Conservation (phyloP, 2,329 filamentous ascomycete species). For the Curvularia sp. region DNA sequence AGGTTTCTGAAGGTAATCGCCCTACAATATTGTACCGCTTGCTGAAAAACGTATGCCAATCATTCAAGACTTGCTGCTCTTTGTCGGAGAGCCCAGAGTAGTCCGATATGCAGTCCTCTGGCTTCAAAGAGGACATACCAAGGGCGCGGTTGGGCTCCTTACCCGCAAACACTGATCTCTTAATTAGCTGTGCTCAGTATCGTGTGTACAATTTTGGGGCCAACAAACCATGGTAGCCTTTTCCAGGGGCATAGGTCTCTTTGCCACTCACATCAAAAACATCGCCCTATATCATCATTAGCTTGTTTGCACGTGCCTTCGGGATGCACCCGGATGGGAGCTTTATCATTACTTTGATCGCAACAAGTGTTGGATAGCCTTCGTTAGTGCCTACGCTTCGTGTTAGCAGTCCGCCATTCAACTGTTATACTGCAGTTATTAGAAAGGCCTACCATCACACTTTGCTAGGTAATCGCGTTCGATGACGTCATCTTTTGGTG, state of each 20-base stretch:
- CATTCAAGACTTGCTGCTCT: slow-evolving; percentile 82
- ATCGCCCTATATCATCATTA: slow-evolving; percentile 68
- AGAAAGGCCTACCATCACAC: slow-evolving; percentile 73
- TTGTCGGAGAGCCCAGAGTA: slow-evolving; percentile 86
- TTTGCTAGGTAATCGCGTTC: slow-evolving; percentile 78
- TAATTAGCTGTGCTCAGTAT: slow-evolving; percentile 13
- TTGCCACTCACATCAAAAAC: slow-evolving; percentile 96
- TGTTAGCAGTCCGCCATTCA: slow-evolving; percentile 4
- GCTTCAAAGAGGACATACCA: slow-evolving; percentile 83
- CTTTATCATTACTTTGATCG: slow-evolving; percentile 59
- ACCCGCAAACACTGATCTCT: slow-evolving; percentile 82
- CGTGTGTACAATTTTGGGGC: background rate
- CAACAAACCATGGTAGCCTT: slow-evolving; percentile 80
- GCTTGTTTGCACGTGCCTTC: slow-evolving; percentile 8
- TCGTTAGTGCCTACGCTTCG: slow-evolving; percentile 66
- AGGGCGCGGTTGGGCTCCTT: slow-evolving; percentile 95
- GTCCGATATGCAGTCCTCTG: slow-evolving; percentile 79
- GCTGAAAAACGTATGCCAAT: slow-evolving; percentile 96
- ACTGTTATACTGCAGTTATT: background rate
- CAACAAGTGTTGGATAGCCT: slow-evolving; percentile 65
- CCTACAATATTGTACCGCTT: slow-evolving; percentile 95
- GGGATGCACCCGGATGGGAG: background rate
- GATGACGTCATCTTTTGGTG: slow-evolving; percentile 89
- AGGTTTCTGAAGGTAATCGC: slow-evolving; percentile 35
- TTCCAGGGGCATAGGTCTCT: slow-evolving; percentile 80